phyloP scores from a whole-genome alignment of 2,329 filamentous ascomycete genomes.

The Fusarium piperis region DNA sequence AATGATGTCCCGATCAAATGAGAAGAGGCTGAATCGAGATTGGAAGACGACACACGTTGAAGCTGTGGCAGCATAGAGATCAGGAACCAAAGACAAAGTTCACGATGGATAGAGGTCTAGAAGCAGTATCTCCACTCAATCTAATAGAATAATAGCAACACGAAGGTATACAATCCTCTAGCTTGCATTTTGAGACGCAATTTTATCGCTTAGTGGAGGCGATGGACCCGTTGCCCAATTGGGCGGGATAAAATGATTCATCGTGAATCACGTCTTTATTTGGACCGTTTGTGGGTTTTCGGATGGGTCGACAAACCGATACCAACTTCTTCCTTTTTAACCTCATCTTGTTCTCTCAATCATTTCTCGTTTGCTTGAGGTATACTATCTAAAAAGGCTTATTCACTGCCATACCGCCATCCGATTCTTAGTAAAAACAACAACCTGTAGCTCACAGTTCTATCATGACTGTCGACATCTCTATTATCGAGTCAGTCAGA shows the following conservation, averaged over 20 bases:
- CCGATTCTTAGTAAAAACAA: neutral
- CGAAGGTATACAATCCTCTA: neutral
- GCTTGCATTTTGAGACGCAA: neutral
- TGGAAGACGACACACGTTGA: neutral
- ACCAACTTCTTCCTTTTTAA: neutral
- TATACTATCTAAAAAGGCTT: neutral
- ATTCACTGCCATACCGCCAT: neutral
- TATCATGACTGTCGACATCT: neutral
- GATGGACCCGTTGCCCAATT: neutral
- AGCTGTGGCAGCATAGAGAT: neutral
- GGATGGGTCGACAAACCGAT: neutral
- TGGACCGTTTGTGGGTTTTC: neutral
- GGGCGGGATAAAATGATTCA: neutral
- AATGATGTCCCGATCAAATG: neutral
- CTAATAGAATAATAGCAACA: neutral
- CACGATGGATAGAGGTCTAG: neutral
- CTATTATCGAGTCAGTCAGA: neutral
- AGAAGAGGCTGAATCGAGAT: neutral
- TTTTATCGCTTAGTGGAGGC: neutral
- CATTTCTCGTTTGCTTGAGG: neutral
- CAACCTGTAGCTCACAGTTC: neutral
- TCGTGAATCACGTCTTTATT: neutral
- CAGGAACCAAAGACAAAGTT: neutral
- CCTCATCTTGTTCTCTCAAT: neutral
- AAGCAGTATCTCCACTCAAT: neutral